phyloP scores from a whole-genome alignment of 23 red algal species.

The Cyanidiococcus yangmingshanensis region DNA sequence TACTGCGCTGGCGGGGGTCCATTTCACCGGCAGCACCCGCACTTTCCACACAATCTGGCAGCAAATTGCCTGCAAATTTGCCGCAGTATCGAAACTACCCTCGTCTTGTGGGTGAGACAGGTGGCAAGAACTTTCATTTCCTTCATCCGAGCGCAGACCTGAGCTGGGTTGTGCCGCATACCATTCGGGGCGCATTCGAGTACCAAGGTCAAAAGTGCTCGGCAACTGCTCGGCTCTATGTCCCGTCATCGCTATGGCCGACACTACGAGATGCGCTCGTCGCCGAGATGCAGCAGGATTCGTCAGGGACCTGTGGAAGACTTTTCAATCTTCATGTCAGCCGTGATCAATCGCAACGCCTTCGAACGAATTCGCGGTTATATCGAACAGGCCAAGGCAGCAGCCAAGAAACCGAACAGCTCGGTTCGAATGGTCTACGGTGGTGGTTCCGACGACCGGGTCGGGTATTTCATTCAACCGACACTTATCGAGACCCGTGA shows the following conservation, averaged over 20 bases:
- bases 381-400: slow-evolving; percentile 26
- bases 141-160: slow-evolving; percentile 29
- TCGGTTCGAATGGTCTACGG: slow-evolving; percentile 21
- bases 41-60: slow-evolving; percentile 34
- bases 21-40: slow-evolving; percentile 46
- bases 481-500: slow-evolving; percentile 38
- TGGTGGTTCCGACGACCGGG: slow-evolving; percentile 18
- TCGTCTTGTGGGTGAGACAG: slow-evolving; percentile 53
- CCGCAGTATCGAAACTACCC: slow-evolving; percentile 33
- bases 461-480: slow-evolving; percentile 42
- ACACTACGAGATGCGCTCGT: slow-evolving; percentile 23
- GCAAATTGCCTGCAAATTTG: slow-evolving; percentile 17
- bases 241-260: slow-evolving; percentile 46
- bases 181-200: slow-evolving; percentile 43
- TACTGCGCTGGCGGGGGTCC: slow-evolving; percentile 33
- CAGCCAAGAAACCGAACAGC: background rate
- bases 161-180: slow-evolving; percentile 31
- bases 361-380: slow-evolving; percentile 36
- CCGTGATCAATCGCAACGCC: slow-evolving; percentile 34
- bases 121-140: slow-evolving; percentile 56
- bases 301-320: slow-evolving; percentile 26
- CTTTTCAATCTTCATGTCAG: slow-evolving; percentile 36
- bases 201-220: slow-evolving; percentile 65
- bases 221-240: slow-evolving; percentile 38
- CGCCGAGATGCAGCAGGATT: slow-evolving; percentile 14